Conservation (phyloP, 2,329 filamentous ascomycete species). For the Aspergillus alliaceus region DNA sequence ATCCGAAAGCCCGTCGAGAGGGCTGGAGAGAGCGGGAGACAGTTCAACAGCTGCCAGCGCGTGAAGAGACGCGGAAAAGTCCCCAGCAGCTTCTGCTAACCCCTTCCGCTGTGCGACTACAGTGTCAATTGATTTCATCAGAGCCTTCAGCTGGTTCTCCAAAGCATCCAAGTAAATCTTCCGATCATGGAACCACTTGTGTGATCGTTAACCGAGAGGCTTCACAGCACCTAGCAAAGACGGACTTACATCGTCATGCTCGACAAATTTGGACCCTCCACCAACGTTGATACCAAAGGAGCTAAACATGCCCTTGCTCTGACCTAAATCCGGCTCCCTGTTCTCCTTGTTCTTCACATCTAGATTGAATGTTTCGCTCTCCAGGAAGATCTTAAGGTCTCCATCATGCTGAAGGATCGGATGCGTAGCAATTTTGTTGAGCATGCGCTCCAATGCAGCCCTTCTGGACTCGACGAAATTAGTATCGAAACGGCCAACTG, state of each 20-base stretch:
- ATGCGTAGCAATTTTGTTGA: constrained; percentile 91
- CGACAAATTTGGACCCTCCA: constrained; percentile 81
- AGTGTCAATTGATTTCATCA: constrained; percentile 90
- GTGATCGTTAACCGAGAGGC: constrained; percentile 20
- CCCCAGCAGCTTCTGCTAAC: constrained; percentile 86
- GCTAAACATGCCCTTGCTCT: constrained; percentile 92
- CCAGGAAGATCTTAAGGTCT: constrained; percentile 93
- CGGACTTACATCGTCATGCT: constrained; percentile 83
- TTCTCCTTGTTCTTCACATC: constrained; percentile 98
- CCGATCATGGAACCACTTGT: constrained; percentile 94
- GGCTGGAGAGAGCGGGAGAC: constrained; percentile 81
- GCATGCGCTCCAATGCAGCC: constrained; percentile 92
- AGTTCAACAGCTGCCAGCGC: constrained; percentile 90
- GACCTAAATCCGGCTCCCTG: constrained; percentile 77
- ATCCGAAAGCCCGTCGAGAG: constrained; percentile 87
- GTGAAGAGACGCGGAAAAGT: constrained; percentile 92
- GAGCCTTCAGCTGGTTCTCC: constrained; percentile 83
- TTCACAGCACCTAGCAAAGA: not conserved
- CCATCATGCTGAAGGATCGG: constrained; percentile 87
- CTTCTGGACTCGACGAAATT: constrained; percentile 94
- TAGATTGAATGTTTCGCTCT: constrained; percentile 93
- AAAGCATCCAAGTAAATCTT: constrained; percentile 92
- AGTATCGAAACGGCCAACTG: constrained; percentile 89
- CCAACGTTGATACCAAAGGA: constrained; percentile 78
- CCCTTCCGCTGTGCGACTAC: constrained; percentile 91